phyloP scores from a whole-genome alignment of 176 grass and related monocot genomes.

The Pontederia crassipes region DNA sequence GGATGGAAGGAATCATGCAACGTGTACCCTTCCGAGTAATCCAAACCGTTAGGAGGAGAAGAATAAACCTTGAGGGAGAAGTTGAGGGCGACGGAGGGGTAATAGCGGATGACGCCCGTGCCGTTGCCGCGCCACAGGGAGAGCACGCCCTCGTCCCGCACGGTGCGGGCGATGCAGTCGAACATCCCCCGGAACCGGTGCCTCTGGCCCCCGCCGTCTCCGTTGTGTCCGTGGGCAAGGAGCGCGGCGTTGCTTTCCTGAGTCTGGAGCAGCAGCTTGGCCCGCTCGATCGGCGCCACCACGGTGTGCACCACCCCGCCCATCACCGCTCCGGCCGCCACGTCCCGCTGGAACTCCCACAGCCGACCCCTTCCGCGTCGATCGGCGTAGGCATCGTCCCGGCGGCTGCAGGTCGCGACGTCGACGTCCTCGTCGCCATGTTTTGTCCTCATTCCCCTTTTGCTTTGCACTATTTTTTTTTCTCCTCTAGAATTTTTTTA shows the following conservation, averaged over 20 bases:
- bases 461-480: too few species aligned
- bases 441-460: too few species aligned
- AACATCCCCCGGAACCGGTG: slow-evolving; percentile 70
- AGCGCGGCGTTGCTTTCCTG: slow-evolving; percentile 95
- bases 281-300: slow-evolving; percentile 96
- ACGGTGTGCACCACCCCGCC: slow-evolving; percentile 89
- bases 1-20: too few species aligned
- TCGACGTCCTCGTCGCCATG: too few species aligned
- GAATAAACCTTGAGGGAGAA: slow-evolving; percentile 87
- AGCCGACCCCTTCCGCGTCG: too few species aligned
- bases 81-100: slow-evolving; percentile 99
- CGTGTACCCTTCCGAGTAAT: too few species aligned
- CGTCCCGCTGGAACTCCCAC: slow-evolving; percentile 83
- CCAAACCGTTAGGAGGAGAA: not conserved
- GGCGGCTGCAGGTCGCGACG: too few species aligned
- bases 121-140: slow-evolving; percentile 98
- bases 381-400: too few species aligned
- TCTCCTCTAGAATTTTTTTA: too few species aligned
- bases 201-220: slow-evolving; percentile 18
- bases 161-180: slow-evolving; percentile 85
- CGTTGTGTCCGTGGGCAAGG: slow-evolving; percentile 17
- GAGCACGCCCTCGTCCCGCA: slow-evolving; percentile 70
- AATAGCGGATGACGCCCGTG: slow-evolving; percentile 85
- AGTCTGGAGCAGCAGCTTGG: slow-evolving; percentile 95
- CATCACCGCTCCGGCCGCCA: slow-evolving; percentile 92